Evolutionary conservation across 2,329 filamentous ascomycete genomes (phyloP).

Genomic region (Pseudogymnoascus destructans): DNA sequence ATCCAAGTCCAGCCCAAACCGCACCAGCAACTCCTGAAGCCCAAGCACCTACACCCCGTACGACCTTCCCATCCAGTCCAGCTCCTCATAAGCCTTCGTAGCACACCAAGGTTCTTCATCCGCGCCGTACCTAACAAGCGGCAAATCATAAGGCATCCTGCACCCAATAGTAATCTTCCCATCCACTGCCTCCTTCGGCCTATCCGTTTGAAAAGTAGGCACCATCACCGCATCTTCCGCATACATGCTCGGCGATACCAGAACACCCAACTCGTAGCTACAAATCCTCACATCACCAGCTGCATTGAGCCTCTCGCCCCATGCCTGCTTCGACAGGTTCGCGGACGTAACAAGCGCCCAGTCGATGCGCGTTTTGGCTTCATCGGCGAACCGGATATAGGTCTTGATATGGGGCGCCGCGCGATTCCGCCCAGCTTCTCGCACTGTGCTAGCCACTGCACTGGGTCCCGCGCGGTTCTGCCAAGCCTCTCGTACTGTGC

Average conservation of each 20-base stretch:
- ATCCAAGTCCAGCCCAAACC: neutral
- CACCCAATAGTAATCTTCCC: conserved; percentile 44
- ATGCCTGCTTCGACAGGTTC: conserved; percentile 82
- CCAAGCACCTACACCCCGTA: neutral
- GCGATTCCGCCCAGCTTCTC: conserved; percentile 46
- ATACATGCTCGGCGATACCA: conserved; percentile 62
- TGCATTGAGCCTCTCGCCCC: conserved; percentile 52
- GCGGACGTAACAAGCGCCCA: conserved; percentile 85
- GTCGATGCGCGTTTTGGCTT: conserved; percentile 40
- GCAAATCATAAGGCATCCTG: conserved; percentile 72
- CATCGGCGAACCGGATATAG: conserved; percentile 52
- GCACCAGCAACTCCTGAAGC: neutral
- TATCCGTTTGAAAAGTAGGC: conserved; percentile 52
- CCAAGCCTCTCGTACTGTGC: conserved; percentile 37
- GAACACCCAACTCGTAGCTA: conserved; percentile 73
- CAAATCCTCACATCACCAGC: conserved; percentile 54
- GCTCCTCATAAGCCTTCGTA: conserved; percentile 42
- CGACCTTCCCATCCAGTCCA: conserved; percentile 42
- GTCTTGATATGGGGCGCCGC: conserved; percentile 87
- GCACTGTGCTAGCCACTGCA: conserved; percentile 14
- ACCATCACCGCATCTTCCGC: conserved; percentile 43
- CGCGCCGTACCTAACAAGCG: conserved; percentile 50
- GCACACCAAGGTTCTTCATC: conserved; percentile 68
- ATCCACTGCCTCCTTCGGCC: conserved; percentile 27
- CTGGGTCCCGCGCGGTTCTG: conserved; percentile 34